Evolutionary conservation across 768 basidiomycete species (phyloP).

Genomic region (Amanita exitialis): DNA sequence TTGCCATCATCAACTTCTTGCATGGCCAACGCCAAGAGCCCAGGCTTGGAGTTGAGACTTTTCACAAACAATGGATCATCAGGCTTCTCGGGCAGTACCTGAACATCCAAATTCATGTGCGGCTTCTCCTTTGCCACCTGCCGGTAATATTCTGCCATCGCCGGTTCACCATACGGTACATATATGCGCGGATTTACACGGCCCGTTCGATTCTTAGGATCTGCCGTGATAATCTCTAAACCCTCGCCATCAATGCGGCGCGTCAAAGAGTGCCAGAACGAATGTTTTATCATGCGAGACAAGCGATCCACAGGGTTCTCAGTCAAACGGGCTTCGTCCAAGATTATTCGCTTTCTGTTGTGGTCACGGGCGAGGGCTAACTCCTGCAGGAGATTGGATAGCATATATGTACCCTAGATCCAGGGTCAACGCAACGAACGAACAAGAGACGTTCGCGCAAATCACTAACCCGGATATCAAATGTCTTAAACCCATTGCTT

Average conservation of each 20-base stretch:
- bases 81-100: slow-evolving; percentile 77
- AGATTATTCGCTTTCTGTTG: slow-evolving; percentile 89
- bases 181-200: slow-evolving; percentile 90
- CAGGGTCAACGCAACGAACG: slow-evolving; percentile 3
- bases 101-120: slow-evolving; percentile 88
- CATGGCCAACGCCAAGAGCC: slow-evolving; percentile 93
- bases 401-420: slow-evolving; percentile 92
- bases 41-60: slow-evolving; percentile 89
- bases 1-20: slow-evolving; percentile 74
- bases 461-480: slow-evolving; percentile 77
- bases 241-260: slow-evolving; percentile 96
- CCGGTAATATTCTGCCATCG: slow-evolving; percentile 93
- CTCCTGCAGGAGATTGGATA: slow-evolving; percentile 98
- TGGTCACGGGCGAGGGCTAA: slow-evolving; percentile 94
- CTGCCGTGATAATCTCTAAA: slow-evolving; percentile 93
- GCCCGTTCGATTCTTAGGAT: slow-evolving; percentile 94
- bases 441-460: background rate
- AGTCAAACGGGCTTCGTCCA: slow-evolving; percentile 96
- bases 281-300: slow-evolving; percentile 94
- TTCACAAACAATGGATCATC: slow-evolving; percentile 87
- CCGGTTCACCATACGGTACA: slow-evolving; percentile 86
- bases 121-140: slow-evolving; percentile 86
- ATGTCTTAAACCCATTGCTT: slow-evolving; percentile 95
- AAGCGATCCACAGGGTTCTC: slow-evolving; percentile 97
- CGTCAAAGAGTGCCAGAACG: slow-evolving; percentile 97